Evolutionary conservation across 441 rosid genomes (phyloP).

Genomic region (Euphorbia schlechtendalii): DNA sequence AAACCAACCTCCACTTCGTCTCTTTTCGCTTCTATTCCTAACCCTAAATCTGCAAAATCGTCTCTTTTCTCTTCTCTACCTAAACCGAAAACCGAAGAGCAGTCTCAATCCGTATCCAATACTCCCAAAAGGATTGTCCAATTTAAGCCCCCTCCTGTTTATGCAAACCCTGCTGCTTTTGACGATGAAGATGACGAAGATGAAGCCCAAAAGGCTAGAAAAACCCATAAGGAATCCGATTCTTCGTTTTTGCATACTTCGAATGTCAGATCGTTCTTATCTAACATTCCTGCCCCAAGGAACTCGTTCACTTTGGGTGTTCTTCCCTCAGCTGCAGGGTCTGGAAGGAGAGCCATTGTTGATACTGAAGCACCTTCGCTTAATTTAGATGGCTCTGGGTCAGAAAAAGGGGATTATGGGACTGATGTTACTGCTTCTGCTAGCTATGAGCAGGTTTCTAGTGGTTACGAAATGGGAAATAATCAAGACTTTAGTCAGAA

Average conservation of each 20-base stretch:
- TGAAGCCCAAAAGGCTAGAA: constrained; percentile 38
- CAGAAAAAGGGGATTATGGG: not conserved
- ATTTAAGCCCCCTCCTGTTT: constrained; percentile 52
- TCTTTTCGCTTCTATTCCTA: too few relatives aligned
- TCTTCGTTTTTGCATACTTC: constrained; percentile 28
- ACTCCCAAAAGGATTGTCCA: constrained; percentile 57
- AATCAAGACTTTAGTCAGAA: constrained; percentile 10
- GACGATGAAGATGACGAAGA: constrained; percentile 48
- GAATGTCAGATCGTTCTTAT: constrained; percentile 51
- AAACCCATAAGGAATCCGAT: constrained; percentile 21
- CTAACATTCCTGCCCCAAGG: constrained; percentile 70
- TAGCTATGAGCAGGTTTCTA: constrained; percentile 16
- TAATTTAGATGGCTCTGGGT: constrained; percentile 10
- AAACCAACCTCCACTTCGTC: too few relatives aligned
- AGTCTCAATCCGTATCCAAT: constrained; percentile 14
- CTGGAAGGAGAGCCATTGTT: constrained; percentile 60
- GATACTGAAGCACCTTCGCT: constrained; percentile 39
- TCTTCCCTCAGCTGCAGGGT: constrained; percentile 39
- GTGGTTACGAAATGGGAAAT: constrained; percentile 14
- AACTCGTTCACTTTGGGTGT: constrained; percentile 58
- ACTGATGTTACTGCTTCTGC: not conserved
- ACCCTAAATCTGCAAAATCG: not conserved
- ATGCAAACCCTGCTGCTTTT: constrained; percentile 18
- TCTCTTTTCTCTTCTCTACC: constrained; percentile 55
- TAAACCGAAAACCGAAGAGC: constrained; percentile 40